These are phyloP conservation scores for Mycena rosella DNA, from an alignment of 768 basidiomycete species.

Conservation along the genomic window DNA sequence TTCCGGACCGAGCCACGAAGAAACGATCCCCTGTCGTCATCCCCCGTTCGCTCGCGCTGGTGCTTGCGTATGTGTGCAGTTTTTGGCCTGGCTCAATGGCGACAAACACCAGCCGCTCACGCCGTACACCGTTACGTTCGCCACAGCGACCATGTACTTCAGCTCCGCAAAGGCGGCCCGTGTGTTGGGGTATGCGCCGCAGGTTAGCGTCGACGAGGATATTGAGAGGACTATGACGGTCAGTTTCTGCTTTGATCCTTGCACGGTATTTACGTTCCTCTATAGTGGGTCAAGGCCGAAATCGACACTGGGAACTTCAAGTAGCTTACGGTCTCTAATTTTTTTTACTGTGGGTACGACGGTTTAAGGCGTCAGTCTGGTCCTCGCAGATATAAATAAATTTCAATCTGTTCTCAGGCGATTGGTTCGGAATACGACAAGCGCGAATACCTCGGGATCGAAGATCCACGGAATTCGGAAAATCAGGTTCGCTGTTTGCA, in stretches of 20 bases:
- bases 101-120: constrained; percentile 3
- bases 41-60: constrained; percentile 21
- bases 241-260: constrained; percentile 35
- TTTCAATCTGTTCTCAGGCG: too few relatives aligned
- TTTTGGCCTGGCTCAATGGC: constrained; percentile 20
- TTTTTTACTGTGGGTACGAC: too few relatives aligned
- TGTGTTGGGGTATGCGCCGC: constrained; percentile 76
- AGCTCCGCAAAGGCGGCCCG: constrained; percentile 22
- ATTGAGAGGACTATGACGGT: constrained; percentile 69
- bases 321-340: neutral
- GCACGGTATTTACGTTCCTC: neutral
- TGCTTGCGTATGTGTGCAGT: constrained; percentile 44
- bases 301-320: constrained; percentile 6
- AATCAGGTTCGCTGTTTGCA: neutral
- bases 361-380: too few relatives aligned
- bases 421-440: too few relatives aligned
- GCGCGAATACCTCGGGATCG: too few relatives aligned
- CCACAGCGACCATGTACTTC: constrained; percentile 19
- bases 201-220: constrained; percentile 77
- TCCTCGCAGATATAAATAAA: too few relatives aligned
- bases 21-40: constrained; percentile 29
- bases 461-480: too few relatives aligned
- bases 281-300: constrained; percentile 27
- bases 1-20: constrained; percentile 49
- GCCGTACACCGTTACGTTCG: constrained; percentile 26